Conservation (phyloP, 108 stramenopile species). For the Mayamaea pseudoterrestris region DNA sequence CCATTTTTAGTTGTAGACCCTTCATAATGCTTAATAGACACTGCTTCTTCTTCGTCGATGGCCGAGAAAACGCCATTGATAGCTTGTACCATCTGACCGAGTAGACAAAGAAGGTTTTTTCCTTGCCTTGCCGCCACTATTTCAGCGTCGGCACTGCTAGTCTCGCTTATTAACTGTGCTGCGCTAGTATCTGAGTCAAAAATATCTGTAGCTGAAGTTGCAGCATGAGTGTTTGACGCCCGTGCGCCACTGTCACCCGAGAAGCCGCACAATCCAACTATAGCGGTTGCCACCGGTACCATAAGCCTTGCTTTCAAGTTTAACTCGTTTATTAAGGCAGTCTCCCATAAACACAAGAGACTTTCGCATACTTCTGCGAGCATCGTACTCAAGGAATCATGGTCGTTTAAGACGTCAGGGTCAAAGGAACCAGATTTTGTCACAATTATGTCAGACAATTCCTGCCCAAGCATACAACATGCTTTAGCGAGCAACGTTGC, state of each 20-base stretch:
- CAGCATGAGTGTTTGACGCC: not conserved
- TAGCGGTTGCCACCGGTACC: constrained; percentile 35
- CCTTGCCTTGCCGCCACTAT: constrained; percentile 5
- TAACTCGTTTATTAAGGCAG: not conserved
- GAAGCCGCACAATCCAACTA: constrained; percentile 56
- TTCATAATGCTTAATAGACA: constrained; percentile 6
- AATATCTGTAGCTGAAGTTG: constrained; percentile 29
- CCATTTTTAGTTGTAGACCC: constrained; percentile 19
- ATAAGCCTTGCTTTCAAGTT: constrained; percentile 11
- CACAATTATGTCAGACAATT: too few species aligned
- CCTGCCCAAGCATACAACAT: too few species aligned
- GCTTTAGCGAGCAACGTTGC: too few species aligned
- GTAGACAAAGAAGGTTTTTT: constrained; percentile 28
- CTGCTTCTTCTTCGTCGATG: constrained; percentile 30
- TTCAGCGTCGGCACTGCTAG: constrained; percentile 10
- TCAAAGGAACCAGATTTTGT: too few species aligned
- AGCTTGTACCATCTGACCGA: constrained; percentile 59
- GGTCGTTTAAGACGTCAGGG: too few species aligned
- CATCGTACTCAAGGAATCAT: too few species aligned
- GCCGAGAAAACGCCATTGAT: constrained; percentile 33
- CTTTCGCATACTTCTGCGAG: not conserved
- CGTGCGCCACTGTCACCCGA: not conserved
- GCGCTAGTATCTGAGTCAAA: constrained; percentile 65
- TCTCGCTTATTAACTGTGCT: constrained; percentile 24
- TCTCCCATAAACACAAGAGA: constrained; percentile 5